Evolutionary conservation across 441 rosid genomes (phyloP), one percentile per base, ranked within the genome.

Genomic region (Populus hybrid): DNA sequence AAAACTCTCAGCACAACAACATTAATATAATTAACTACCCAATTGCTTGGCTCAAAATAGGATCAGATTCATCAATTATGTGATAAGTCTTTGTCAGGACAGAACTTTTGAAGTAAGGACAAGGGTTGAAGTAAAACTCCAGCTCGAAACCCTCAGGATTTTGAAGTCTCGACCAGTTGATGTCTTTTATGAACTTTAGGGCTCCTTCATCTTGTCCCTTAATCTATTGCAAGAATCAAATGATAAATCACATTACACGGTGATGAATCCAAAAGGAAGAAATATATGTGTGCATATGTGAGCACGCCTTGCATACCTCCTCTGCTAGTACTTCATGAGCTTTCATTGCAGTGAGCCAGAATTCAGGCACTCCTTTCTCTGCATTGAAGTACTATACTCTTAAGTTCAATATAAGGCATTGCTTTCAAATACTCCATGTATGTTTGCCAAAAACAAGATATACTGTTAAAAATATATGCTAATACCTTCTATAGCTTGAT

Each of bases 341-440:
- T 82, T 87, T 94, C 90, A 94, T 76, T 4, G 94, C 94, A 78
- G 72, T 88, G 10, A 90, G 90, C 96, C 98, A 94, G 85, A 94
- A 94, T 42, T 86, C 87, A 9, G 98, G 96, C 10, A 94, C 94
- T 76, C 97, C 97, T 83, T 89, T 90, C 78, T 88, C 97, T 92
- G 89, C 82, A 78, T 11, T 14, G 32, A 81, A n/a, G 72, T 9
- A 38, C 69, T 73, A 66, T 65, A 3, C 67, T 64, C 77, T 50
- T 69, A 73, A 78, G 24, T 46, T 24, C 24, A 59, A 57, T 20
- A 40, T 10, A 11, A 80, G 30, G 32, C 59, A 10, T 10, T 10
- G 9, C 30, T 24, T 11, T 26, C 30, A 24, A n/a, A n/a, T 18
- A 14, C 26, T 63, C 12, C 98, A 89, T 75, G 90, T 93, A 70